Base-by-base conservation (phyloP, 73 alveolate species). In the Paramecium sonneborni region DNA sequence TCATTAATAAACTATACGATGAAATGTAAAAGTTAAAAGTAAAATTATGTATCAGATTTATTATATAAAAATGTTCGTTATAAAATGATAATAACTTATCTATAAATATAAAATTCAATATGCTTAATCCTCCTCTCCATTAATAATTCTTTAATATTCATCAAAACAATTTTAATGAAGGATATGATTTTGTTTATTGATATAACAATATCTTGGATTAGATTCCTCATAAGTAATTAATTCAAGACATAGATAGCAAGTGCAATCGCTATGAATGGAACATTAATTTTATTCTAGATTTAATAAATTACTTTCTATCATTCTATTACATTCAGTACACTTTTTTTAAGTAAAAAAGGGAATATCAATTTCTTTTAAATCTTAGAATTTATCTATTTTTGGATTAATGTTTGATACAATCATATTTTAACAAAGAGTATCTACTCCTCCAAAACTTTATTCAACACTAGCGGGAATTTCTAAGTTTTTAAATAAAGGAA, bases 241-340 rank as follows among this genome's bases (percentile, higher is more conserved):
- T 5, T 72, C 52, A 2, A 72, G 37, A 72, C 86, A 72, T n/a
- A 72, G 18, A 37, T 35, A 72, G 18, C 86, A 72, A 34, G 86
- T 72, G 6, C 35, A 38, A 0, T 72, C 58, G 20, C 11, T 72
- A 37, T 72, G 86, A 35, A 72, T 4, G 15, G 86, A 72, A 10
- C 86, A 72, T 72, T 72, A 14, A 30, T 30, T 72, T 18, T 35
- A 7, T 32, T 72, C 24, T 35, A 35, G 18, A 15, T 34, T 72
- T 14, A n/a, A 35, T 15, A 72, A 18, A 72, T 37, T 18, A 8
- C 15, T 72, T 72, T 72, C 86, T 10, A 72, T 41, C 38, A 15
- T 32, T 72, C 86, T 30, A 35, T 34, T 28, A 18, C 86, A 72
- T 0, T 35, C 5, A 9, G 18, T 23, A 6, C 86, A 72, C 44